phyloP scores from a whole-genome alignment of 441 rosid species.

The Jatropha podagrica region DNA sequence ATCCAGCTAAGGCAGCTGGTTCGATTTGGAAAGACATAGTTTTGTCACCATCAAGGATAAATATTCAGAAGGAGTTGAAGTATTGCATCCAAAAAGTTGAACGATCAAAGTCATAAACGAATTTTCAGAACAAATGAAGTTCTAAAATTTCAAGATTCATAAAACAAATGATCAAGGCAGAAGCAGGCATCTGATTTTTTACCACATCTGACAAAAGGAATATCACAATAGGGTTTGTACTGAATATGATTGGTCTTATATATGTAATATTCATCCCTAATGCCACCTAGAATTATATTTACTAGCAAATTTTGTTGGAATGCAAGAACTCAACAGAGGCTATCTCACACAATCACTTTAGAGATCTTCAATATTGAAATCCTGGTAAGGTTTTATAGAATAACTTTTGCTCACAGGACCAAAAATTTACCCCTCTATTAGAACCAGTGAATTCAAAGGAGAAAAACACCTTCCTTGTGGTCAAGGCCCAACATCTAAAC shows the following conservation, averaged over 20 bases:
- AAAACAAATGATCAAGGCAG: slow-evolving; percentile 14
- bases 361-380: background rate
- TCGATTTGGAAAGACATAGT: slow-evolving; percentile 98
- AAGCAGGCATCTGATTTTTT: slow-evolving; percentile 13
- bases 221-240: slow-evolving; percentile 17
- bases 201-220: slow-evolving; percentile 19
- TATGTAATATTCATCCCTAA: background rate
- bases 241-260: slow-evolving; percentile 5
- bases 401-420: background rate
- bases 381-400: background rate
- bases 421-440: background rate
- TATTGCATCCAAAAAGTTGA: slow-evolving; percentile 81
- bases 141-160: slow-evolving; percentile 20
- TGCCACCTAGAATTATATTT: background rate
- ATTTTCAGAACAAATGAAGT: slow-evolving; percentile 7
- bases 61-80: slow-evolving; percentile 87
- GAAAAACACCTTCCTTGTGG: background rate
- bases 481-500: background rate
- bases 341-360: background rate
- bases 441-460: background rate
- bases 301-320: background rate
- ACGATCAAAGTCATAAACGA: slow-evolving; percentile 36
- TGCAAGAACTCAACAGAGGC: background rate
- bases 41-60: slow-evolving; percentile 81
- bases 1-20: slow-evolving; percentile 68